Evolutionary conservation across 495 filamentous ascomycete genomes (phyloP), one percentile per base, ranked within the genome.

Genomic region (Daldinia caldariorum): DNA sequence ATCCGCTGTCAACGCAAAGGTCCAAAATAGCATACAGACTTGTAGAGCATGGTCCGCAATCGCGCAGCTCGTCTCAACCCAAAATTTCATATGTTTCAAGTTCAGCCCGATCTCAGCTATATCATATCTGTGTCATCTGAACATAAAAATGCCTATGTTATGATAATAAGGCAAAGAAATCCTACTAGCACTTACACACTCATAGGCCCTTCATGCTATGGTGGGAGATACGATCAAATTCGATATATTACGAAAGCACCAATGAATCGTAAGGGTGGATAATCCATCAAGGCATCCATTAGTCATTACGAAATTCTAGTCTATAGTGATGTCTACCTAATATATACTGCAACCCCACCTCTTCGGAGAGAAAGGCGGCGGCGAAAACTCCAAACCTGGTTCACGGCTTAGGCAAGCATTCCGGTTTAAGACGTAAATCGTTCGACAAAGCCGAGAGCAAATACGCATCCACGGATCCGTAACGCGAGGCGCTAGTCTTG

Each of bases 21-120:
- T 43, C 58, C 68, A 71, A 63, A 63, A 71, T 71, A 63, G 63
- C 68, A 63, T 55, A 63, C 68, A 63, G 62, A 13, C 45, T 37
- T 59, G 12, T 26, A 26, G 26, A 43, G 37, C 51, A 66, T 58
- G 37, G 57, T 50, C 61, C 18, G 26, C 31, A 43, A 66, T 39
- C 22, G 14, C 1, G 47, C 54, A 58, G 43, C 31, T 55, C 41
- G 31, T 34, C 29, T 32, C 41, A 20, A 43, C 51, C 61, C 38
- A 35, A 47, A 20, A 70, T 34, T 37, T 41, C 58, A 9, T 41
- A 63, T 14, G n/a, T 26, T 38, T 39, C 57, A 22, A 53, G 34
- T 34, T 62, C 39, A 56, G 65, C 31, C 29, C 4, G 31, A 31
- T 37, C 45, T 69, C 59, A 53, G 59, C 59, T 53, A 16, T 9